phyloP scores from a whole-genome alignment of 139 green algal genomes.

The Nannochloris sp. region DNA sequence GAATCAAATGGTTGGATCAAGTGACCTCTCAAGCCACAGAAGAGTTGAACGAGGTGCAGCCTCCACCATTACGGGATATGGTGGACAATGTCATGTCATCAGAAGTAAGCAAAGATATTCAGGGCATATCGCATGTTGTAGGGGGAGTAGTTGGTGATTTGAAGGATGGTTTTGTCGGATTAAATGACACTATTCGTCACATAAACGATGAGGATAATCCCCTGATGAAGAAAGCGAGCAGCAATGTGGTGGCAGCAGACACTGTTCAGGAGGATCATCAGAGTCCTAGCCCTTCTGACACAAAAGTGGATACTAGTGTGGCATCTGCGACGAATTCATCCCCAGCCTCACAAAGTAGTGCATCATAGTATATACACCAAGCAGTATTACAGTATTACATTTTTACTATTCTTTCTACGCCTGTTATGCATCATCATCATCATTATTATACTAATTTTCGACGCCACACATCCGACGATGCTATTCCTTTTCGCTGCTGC shows the following conservation, averaged over 20 bases:
- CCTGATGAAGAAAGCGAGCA: background rate
- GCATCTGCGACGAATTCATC: no score
- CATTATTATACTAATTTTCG: no score
- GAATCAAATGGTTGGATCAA: conserved; percentile 4
- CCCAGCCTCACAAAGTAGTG: no score
- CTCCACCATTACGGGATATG: background rate
- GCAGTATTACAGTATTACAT: background rate
- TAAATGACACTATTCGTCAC: background rate
- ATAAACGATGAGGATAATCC: background rate
- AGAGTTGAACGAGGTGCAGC: conserved; percentile 4
- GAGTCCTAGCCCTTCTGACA: background rate
- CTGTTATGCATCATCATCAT: no score
- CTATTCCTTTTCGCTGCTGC: background rate
- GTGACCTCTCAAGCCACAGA: conserved; percentile 7
- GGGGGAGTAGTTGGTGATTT: background rate
- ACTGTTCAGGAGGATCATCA: background rate
- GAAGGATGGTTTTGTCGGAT: background rate
- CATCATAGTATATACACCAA: background rate
- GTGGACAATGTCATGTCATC: background rate
- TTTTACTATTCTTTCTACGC: background rate
- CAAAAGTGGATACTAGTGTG: background rate
- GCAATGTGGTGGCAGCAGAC: background rate
- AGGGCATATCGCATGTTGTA: background rate
- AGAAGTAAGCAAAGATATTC: background rate
- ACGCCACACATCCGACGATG: no score